Conservation (phyloP, 1,284 basidiomycete genomes). For the Schizophyllum commune region DNA sequence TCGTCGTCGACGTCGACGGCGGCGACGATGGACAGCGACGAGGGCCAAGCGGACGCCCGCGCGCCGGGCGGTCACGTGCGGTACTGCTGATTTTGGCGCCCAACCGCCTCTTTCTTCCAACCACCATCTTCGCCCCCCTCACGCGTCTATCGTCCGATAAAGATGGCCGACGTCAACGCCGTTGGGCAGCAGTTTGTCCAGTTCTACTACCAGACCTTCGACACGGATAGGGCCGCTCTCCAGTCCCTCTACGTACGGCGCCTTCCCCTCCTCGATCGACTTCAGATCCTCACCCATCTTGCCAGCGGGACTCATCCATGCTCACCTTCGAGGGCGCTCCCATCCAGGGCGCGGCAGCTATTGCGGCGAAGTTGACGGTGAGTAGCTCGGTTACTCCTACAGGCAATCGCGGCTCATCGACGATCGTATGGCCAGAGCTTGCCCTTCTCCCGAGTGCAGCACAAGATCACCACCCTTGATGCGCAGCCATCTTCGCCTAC, state of each 20-base stretch:
- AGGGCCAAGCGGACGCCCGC: background rate
- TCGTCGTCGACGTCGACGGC: background rate
- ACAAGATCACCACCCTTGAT: slow-evolving; percentile 82
- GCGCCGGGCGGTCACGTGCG: background rate
- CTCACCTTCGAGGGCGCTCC: slow-evolving; percentile 77
- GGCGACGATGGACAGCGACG: background rate
- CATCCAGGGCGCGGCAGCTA: slow-evolving; percentile 50
- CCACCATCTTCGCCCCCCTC: slow-evolving; percentile 9
- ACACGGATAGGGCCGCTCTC: slow-evolving; percentile 48
- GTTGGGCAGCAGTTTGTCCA: slow-evolving; percentile 63
- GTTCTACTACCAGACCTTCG: slow-evolving; percentile 75
- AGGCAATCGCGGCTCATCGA: slow-evolving; percentile 7
- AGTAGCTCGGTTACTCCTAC: slow-evolving; percentile 16
- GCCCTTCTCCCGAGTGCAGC: slow-evolving; percentile 77
- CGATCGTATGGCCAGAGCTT: slow-evolving; percentile 43
- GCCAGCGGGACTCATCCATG: slow-evolving; percentile 81
- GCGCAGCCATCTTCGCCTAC: slow-evolving; percentile 76
- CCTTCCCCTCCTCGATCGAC: slow-evolving; percentile 14
- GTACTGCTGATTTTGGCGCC: background rate
- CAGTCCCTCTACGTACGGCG: slow-evolving; percentile 65
- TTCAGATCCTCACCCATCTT: slow-evolving; percentile 18
- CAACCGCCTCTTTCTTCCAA: slow-evolving; percentile 9
- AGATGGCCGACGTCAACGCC: slow-evolving; percentile 65
- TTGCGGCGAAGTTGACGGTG: slow-evolving; percentile 81
- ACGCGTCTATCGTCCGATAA: background rate